Base-by-base conservation (phyloP, 495 filamentous ascomycete species). In the Trichoderma orchidacearum region DNA sequence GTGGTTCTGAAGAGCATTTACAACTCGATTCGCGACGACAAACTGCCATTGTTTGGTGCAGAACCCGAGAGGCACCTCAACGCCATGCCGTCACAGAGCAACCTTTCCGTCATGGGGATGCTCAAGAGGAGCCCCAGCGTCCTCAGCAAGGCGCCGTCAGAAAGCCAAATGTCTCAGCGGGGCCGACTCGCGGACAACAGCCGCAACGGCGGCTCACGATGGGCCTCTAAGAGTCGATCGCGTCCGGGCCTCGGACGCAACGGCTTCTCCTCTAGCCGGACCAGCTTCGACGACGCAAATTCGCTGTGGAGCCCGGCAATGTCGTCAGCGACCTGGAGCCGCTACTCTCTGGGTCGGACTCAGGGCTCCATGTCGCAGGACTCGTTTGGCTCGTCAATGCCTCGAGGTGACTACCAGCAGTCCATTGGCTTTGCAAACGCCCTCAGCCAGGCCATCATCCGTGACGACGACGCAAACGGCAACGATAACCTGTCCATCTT, bases 371-470 rank as follows among this genome's bases (percentile, higher is more conserved):
- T 90, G 72, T 96, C 92, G 12, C 86, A 94, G 60, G 89, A 93
- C 68, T 94, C 89, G 0, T 80, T 95, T 60, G 81, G 83, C 17
- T 91, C 87, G 1, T 77, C 80, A n/a, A 88, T 83, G 68, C 84
- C 83, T 2, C 83, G 83, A 28, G 84, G 83, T 25, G 93, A 94
- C 62, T 96, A 91, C 63, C 89, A 95, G 63, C 90, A 95, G 64
- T 94, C 90, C 0, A 95, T 99, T 63, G 93, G 93, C 0, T 99
- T 99, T 65, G 93, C 94, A 35, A 97, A 95, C 70, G 93, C 93
- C 15, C 79, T 99, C 2, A 95, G 88, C 60, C 94, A 95, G 64
- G 93, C 93, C 17, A 98, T 97, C 62, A 95, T 95, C 59, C 85
- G 94, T 21, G 94, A 96, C 64, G 93, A 97, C 62, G 77, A 80